Base-by-base conservation (phyloP, 2,329 filamentous ascomycete species). In the Chrysoporthe austroafricana region DNA sequence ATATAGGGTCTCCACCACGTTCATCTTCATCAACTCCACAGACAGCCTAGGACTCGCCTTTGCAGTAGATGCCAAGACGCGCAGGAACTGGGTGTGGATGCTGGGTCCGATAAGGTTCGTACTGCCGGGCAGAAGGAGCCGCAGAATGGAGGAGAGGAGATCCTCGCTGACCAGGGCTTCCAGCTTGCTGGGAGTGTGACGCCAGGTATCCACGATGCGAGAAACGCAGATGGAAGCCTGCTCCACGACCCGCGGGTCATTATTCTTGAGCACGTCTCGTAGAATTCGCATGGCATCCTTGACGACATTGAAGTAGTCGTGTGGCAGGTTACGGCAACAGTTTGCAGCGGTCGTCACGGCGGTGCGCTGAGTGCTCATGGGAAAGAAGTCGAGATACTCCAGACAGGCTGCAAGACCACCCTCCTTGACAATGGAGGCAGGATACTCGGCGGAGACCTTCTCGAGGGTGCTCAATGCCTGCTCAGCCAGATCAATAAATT, bases 261-360 rank as follows among this genome's bases (percentile, higher is more conserved):
- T 97, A 81, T 95, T 98, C 66, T 88, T 88, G 50, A 99, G 84
- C 16, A 98, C 96, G 74, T 94, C 93, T 68, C 97, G 88, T 43
- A 99, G 85, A 36, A 93, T 97, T 7, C 94, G 94, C 96, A 99
- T 99, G 54, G 97, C 96, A 78, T 97, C 94, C 75, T 90, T 89
- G 61, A 99, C 92, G 11, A 96, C 94, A 0, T 89, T 84, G 76
- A 99, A 99, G 0, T 93, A 96, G 74, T 98, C 96, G 73, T 95
- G 91, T 1, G 94, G 93, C 21, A 99, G 96, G 76, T 97, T 97
- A 71, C 96, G 92, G 78, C 96, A 99, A 81, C 96, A 99, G 76
- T 99, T 99, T 66, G 96, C 96, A 11, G 96, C 96, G 14, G 95
- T 99, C 3, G 94, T 98, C 8, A 99, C 96, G 7, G 96, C 96